Conservation (phyloP, 2,329 filamentous ascomycete genomes). For the Fusarium odoratissimum region DNA sequence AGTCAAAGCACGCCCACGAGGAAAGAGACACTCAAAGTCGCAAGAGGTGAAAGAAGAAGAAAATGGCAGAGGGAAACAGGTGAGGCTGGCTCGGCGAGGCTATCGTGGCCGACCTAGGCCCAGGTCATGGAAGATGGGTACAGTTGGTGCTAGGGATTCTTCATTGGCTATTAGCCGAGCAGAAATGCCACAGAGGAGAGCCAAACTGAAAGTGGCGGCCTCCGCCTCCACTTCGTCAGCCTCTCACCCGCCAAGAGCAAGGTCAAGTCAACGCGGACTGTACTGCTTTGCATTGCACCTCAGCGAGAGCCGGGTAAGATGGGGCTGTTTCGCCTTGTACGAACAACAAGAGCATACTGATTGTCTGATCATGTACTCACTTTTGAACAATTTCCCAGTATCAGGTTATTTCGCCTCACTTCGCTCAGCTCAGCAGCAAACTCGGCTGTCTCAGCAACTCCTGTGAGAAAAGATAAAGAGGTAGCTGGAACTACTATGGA, state of each 20-base stretch:
- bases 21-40: constrained; percentile 17
- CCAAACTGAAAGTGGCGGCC: constrained; percentile 7
- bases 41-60: constrained; percentile 13
- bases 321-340: constrained; percentile 30
- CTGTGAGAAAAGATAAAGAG: background rate
- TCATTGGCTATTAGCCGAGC: constrained; percentile 47
- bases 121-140: constrained; percentile 12
- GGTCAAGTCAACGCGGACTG: constrained; percentile 7
- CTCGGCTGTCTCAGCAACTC: background rate
- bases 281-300: constrained; percentile 8
- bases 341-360: constrained; percentile 20
- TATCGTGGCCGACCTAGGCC: constrained; percentile 37
- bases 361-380: constrained; percentile 32
- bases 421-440: background rate
- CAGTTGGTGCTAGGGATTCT: constrained; percentile 9
- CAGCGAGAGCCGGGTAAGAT: constrained; percentile 28
- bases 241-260: constrained; percentile 29
- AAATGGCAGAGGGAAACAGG: constrained; percentile 31
- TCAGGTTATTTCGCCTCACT: background rate
- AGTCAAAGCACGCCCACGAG: constrained; percentile 16
- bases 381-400: constrained; percentile 3
- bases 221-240: constrained; percentile 43
- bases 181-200: constrained; percentile 21
- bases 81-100: constrained; percentile 47
- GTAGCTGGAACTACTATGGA: constrained; percentile 16